Base-by-base conservation (phyloP, 371 early-diverging fungal species). In the Rhizopus delemar region DNA sequence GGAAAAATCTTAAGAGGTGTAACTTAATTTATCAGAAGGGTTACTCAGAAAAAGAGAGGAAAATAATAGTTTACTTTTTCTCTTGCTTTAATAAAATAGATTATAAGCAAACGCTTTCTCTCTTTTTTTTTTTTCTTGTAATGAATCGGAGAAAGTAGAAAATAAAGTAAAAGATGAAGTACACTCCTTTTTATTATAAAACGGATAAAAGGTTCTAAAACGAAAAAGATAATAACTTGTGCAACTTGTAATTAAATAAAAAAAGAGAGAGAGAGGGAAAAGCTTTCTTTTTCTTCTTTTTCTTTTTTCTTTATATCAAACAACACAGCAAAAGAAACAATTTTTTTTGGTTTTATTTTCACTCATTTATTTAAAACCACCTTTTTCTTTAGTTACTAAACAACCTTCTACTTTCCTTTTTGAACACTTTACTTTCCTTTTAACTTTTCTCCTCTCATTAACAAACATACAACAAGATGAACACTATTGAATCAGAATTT, bases 401-500 rank as follows among this genome's bases (percentile, higher is more conserved):
- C 8, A 46, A 31, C 13, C n/a, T 28, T 35, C 45, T 59, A 63
- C 64, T 54, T 63, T 63, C 64, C 64, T 63, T 63, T 33, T 57
- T 28, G 46, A 62, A 51, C 51, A 33, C 56, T 51, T 33, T 51
- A 53, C 54, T 51, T 58, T 59, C 65, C 57, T 59, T 52, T 46
- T 46, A 16, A 34, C 50, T 51, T 33, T 29, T 7, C 52, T 28
- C 32, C 31, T 31, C 41, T 41, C 13, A 33, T 22, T 49, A 29
- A n/a, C 31, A 33, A 45, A 41, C 32, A 33, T 36, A 65, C 52
- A 53, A 52, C 56, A 53, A 34, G 31, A 62, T 48, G 51, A 62
- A 57, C 50, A 57, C 39, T 41, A 68, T 69, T 57, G 72, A 75
- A 67, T 58, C 68, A 56, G 71, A 73, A 63, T 73, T 71, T 59